phyloP scores from a whole-genome alignment of 441 rosid genomes.

The Croton laevigatus region DNA sequence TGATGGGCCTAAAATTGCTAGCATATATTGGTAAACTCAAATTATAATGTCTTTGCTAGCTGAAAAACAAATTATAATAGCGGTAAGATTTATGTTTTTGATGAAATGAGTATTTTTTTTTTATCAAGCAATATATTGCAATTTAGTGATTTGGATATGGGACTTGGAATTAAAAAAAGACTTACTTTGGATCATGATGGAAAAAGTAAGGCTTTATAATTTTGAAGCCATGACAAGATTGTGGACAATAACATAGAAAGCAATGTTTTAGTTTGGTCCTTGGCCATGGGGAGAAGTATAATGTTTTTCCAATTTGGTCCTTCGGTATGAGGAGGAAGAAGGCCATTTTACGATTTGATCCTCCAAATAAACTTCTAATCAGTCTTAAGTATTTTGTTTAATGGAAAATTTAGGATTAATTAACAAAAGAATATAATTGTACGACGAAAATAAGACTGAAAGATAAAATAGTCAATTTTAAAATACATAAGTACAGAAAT shows the following conservation, averaged over 20 bases:
- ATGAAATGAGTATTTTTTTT: constrained; percentile 35
- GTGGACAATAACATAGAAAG: constrained; percentile 36
- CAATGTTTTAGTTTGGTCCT: constrained; percentile 20
- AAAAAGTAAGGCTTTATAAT: constrained; percentile 48
- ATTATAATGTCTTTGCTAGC: not conserved
- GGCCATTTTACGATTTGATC: no score
- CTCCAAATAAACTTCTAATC: no score
- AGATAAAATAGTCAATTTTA: no score
- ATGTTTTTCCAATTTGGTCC: no score
- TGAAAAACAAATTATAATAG: constrained; percentile 36
- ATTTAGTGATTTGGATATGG: constrained; percentile 35
- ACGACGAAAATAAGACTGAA: no score
- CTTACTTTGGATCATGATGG: constrained; percentile 43
- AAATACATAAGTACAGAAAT: no score
- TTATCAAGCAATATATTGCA: constrained; percentile 35
- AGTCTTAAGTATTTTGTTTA: no score
- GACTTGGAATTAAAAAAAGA: constrained; percentile 35
- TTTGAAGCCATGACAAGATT: constrained; percentile 21
- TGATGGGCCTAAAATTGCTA: constrained; percentile 43
- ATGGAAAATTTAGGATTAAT: no score
- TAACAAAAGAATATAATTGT: no score
- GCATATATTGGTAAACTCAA: constrained; percentile 43
- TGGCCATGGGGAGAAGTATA: no score
- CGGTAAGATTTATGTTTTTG: constrained; percentile 36
- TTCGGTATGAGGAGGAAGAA: no score